Conservation (phyloP, 2,329 filamentous ascomycete genomes). For the Blastomyces emzantsi region DNA sequence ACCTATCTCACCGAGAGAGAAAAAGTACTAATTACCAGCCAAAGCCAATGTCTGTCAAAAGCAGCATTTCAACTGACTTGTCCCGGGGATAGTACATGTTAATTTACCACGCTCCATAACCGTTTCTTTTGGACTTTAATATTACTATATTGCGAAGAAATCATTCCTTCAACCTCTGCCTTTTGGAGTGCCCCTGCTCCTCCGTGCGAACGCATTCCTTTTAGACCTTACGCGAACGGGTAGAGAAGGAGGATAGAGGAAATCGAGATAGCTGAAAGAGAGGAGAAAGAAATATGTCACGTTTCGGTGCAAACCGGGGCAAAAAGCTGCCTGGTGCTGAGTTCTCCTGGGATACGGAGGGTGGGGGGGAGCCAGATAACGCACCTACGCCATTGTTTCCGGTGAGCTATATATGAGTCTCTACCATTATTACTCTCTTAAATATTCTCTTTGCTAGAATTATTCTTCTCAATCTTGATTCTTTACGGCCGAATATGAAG, state of each 20-base stretch:
- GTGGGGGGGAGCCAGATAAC: conserved; percentile 33
- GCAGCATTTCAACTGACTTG: neutral
- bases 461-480: neutral
- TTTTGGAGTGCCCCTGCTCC: too few species aligned
- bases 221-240: neutral
- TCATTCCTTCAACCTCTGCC: neutral
- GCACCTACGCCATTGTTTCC: conserved; percentile 42
- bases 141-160: neutral
- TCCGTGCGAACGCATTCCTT: neutral
- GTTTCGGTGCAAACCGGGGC: conserved; percentile 32
- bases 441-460: conserved; percentile 2
- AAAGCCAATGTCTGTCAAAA: neutral
- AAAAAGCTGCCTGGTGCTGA: conserved; percentile 34
- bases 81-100: neutral
- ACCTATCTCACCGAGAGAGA: neutral
- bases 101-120: neutral
- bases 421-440: neutral
- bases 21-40: neutral
- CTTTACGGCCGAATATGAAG: neutral
- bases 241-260: neutral
- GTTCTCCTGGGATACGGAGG: conserved; percentile 33
- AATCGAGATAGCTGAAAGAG: neutral
- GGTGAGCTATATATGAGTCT: conserved; percentile 26
- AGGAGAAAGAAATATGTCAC: conserved; percentile 28
- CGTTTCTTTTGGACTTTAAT: neutral